phyloP scores from a whole-genome alignment of 1,139 yeast genomes.

The Yamadazyma mexicana region DNA sequence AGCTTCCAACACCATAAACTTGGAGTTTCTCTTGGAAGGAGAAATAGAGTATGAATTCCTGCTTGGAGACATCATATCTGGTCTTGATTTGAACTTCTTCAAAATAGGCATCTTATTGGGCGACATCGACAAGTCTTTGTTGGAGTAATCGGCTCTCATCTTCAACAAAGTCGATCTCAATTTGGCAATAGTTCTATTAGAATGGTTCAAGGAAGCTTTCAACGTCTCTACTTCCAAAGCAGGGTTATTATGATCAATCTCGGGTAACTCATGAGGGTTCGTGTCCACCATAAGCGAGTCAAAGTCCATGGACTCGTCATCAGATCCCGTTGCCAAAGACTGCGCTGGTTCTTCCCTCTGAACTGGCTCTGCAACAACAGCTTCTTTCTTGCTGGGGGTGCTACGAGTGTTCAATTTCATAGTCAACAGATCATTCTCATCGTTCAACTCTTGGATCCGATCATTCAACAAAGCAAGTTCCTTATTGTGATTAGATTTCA shows the following conservation, averaged over 20 bases:
- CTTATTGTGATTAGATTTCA: conserved; percentile 31
- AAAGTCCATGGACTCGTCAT: conserved; percentile 32
- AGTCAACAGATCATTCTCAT: conserved; percentile 61
- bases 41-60: conserved; percentile 27
- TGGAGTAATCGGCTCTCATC: conserved; percentile 23
- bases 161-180: conserved; percentile 52
- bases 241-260: conserved; percentile 47
- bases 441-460: conserved; percentile 57
- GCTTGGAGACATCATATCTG: conserved; percentile 17
- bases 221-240: conserved; percentile 69
- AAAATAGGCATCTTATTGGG: conserved; percentile 15
- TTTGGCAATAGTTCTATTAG: conserved; percentile 59
- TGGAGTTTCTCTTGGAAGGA: conserved; percentile 39
- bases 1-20: conserved; percentile 30
- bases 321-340: conserved; percentile 18
- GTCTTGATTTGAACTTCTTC: conserved; percentile 23
- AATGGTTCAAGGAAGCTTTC: conserved; percentile 63
- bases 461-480: conserved; percentile 50
- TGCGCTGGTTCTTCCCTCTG: conserved; percentile 14
- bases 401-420: conserved; percentile 27
- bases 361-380: conserved; percentile 12
- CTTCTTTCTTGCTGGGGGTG: background rate
- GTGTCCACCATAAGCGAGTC: conserved; percentile 37
- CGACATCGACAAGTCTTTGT: conserved; percentile 8
- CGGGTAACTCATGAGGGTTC: conserved; percentile 26